Conservation (phyloP, 2,329 filamentous ascomycete genomes). For the Xylaria sp. region DNA sequence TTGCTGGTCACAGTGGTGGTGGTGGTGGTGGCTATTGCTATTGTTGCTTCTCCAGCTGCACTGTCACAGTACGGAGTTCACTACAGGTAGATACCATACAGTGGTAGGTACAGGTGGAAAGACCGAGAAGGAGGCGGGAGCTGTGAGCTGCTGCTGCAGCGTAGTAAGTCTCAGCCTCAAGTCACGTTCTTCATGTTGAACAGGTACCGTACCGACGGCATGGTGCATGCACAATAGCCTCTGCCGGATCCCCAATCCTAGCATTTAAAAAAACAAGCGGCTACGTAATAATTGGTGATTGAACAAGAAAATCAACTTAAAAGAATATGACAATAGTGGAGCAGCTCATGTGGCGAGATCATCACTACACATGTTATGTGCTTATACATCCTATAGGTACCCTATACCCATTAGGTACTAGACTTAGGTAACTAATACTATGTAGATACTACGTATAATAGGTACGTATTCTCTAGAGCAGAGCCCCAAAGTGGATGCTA, state of each 20-base stretch:
- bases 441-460: no score
- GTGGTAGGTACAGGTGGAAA: no score
- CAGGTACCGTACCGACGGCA: not conserved
- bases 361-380: no score
- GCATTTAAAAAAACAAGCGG: not conserved
- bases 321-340: no score
- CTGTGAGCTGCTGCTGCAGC: not conserved
- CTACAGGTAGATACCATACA: no score
- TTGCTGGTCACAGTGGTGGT: not conserved
- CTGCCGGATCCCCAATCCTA: not conserved
- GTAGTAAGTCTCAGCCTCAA: constrained; percentile 13
- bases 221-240: constrained; percentile 8
- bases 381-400: no score
- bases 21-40: not conserved
- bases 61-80: not conserved
- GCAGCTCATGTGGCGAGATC: no score
- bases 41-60: not conserved
- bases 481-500: no score
- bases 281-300: not conserved
- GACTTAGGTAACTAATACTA: no score
- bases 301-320: no score
- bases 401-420: no score
- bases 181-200: constrained; percentile 5
- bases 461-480: no score
- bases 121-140: not conserved